Evolutionary conservation across 257 asterid genomes (phyloP).

Genomic region (Solanum sparsipilum): DNA sequence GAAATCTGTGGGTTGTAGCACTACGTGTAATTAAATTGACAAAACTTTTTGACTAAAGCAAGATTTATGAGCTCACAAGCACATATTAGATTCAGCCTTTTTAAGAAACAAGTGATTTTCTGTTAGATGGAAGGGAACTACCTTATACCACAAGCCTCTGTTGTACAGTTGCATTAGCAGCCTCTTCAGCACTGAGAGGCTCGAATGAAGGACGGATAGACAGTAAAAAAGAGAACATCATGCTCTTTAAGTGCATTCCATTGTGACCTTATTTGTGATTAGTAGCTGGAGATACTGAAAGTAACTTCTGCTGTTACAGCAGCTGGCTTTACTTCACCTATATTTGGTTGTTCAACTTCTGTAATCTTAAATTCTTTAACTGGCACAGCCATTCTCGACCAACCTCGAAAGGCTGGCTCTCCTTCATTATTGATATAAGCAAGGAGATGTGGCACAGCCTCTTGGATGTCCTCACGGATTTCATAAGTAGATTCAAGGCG

Average conservation of each 20-base stretch:
- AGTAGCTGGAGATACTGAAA: slow-evolving; percentile 85
- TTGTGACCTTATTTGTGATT: slow-evolving; percentile 89
- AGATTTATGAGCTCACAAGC: not conserved
- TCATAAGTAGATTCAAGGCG: slow-evolving; percentile 98
- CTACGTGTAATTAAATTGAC: not conserved
- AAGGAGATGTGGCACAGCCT: slow-evolving; percentile 95
- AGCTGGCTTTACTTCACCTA: slow-evolving; percentile 95
- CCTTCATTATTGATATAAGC: slow-evolving; percentile 83
- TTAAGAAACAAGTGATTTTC: not conserved
- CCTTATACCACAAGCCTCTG: slow-evolving; percentile 29
- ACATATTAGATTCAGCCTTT: not conserved
- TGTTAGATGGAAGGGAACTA: not conserved
- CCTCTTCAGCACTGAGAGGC: slow-evolving; percentile 87
- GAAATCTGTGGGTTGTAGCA: not conserved
- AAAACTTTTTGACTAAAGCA: not conserved
- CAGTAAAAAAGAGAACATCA: slow-evolving; percentile 79
- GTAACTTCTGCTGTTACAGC: slow-evolving; percentile 85
- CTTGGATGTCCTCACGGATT: slow-evolving; percentile 98
- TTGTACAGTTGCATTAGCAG: slow-evolving; percentile 74
- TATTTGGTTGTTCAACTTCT: slow-evolving; percentile 38
- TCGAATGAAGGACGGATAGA: slow-evolving; percentile 79
- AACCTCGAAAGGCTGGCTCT: slow-evolving; percentile 93
- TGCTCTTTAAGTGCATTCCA: slow-evolving; percentile 98
- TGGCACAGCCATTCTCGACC: slow-evolving; percentile 99
- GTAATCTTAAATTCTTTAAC: slow-evolving; percentile 66